Evolutionary conservation across 2,329 filamentous ascomycete species (phyloP), one percentile per base, ranked within the genome.

Genomic region (Tolypocladium sp.): DNA sequence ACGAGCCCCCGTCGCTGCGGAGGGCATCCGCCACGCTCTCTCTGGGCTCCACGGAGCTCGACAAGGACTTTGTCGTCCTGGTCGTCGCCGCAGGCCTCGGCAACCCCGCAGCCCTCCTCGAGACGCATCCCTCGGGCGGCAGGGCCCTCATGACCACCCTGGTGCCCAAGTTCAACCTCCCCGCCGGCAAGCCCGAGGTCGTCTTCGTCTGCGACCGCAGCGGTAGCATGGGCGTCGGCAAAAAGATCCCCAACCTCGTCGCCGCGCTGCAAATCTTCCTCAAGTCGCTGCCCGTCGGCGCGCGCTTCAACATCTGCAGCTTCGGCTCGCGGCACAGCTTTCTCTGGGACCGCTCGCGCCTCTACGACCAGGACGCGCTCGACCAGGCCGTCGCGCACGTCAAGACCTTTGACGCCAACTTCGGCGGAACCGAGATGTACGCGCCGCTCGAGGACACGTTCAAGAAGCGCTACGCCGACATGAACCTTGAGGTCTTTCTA

Each of bases 161-260:
- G 0, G 86, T 91, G 0, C 88, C 88, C 2, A 86, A 84, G 62
- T 90, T 90, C 71, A 76, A 77, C n/a, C 73, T 90, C 0, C 82
- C 83, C 0, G 68, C 78, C 0, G 75, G 79, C 10, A 71, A 69
- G 58, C 76, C 78, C 4, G 88, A 92, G 67, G 79, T 92, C 27
- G 82, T 91, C 22, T 91, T 92, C 63, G 74, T 92, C 5, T 87
- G 85, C 58, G 89, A 92, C 68, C 81, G 87, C 57, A 89, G 86
- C 59, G 87, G 86, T 0, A 89, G 85, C 60, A 89, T 89, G 86
- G 33, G 49, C 0, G 69, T 69, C 2, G 40, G 52, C 1, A 67
- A 70, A 0, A 82, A 79, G 44, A 87, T 88, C 2, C 62, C 64
- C 0, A 78, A 84, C 38, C 75, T 87, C 3, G 73, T 78, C 30